Evolutionary conservation across 139 green algal species (phyloP).

Genomic region (Pleodorina starrii): DNA sequence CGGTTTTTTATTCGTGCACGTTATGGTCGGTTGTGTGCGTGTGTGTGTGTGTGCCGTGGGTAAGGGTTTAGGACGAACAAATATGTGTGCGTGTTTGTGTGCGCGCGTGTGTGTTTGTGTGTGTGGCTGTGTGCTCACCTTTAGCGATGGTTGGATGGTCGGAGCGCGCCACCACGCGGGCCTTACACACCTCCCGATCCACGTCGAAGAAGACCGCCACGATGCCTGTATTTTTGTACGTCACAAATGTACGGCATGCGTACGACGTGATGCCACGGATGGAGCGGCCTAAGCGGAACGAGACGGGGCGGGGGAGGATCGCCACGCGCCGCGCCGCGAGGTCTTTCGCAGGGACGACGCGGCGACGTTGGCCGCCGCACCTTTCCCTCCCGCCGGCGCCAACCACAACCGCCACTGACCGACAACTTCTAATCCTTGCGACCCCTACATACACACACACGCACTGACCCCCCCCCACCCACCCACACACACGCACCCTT

Average conservation of each 20-base stretch:
- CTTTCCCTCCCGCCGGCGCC: too few relatives aligned
- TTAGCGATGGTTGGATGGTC: conserved; percentile 55
- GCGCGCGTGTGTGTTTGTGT: background rate
- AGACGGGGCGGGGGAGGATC: background rate
- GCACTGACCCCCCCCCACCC: background rate
- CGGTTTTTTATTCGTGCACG: background rate
- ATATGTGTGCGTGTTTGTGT: background rate
- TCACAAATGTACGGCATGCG: background rate
- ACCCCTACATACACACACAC: background rate
- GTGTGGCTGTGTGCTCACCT: background rate
- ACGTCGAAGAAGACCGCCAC: conserved; percentile 61
- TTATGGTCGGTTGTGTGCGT: too few relatives aligned
- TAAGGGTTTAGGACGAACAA: background rate
- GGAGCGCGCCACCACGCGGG: conserved; percentile 20
- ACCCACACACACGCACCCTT: background rate
- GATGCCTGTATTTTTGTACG: conserved; percentile 9
- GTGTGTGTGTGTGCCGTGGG: too few relatives aligned
- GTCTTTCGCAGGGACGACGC: background rate
- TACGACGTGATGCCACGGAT: background rate
- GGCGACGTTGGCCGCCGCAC: too few relatives aligned
- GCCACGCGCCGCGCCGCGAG: background rate
- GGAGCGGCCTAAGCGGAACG: background rate
- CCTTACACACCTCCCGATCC: conserved; percentile 6
- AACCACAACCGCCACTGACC: too few relatives aligned
- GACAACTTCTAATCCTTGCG: too few relatives aligned